phyloP scores from a whole-genome alignment of 768 basidiomycete species.

The Mycena metata region DNA sequence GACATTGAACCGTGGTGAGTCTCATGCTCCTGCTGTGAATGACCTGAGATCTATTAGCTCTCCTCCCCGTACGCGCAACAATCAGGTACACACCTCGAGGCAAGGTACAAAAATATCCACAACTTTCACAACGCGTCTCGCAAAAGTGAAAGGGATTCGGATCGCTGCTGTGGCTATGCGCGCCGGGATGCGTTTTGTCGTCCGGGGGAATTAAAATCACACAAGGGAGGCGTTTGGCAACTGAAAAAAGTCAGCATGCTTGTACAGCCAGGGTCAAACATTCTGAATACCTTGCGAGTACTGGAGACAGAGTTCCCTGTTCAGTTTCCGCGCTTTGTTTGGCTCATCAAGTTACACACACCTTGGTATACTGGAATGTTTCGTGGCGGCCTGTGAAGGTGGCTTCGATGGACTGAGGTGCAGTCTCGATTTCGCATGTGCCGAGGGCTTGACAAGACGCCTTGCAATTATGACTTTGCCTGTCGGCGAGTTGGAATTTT shows the following conservation, averaged over 20 bases:
- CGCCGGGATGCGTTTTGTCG: constrained; percentile 57
- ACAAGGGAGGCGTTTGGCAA: constrained; percentile 65
- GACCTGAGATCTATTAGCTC: constrained; percentile 53
- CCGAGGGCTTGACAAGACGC: constrained; percentile 59
- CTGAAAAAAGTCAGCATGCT: constrained; percentile 44
- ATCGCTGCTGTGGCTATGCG: constrained; percentile 64
- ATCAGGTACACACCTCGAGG: constrained; percentile 59
- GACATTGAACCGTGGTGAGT: constrained; percentile 77
- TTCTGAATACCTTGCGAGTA: constrained; percentile 63
- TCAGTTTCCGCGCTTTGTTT: background rate
- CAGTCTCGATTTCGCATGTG: constrained; percentile 70
- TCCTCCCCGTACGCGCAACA: background rate
- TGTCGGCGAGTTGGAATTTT: constrained; percentile 36
- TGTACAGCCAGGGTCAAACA: background rate
- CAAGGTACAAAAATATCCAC: constrained; percentile 71
- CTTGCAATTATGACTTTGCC: constrained; percentile 65
- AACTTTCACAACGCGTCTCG: constrained; percentile 65
- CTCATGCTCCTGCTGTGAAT: constrained; percentile 71
- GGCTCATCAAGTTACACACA: constrained; percentile 36
- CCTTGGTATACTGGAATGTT: constrained; percentile 77
- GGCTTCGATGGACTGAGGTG: constrained; percentile 71
- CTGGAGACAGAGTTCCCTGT: constrained; percentile 42
- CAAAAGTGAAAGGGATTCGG: constrained; percentile 66
- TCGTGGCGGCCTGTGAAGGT: constrained; percentile 73
- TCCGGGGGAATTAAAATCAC: constrained; percentile 61